Evolutionary conservation across 441 rosid genomes (phyloP), one percentile per base, ranked within the genome.

Genomic region (Euphorbia schlechtendalii): DNA sequence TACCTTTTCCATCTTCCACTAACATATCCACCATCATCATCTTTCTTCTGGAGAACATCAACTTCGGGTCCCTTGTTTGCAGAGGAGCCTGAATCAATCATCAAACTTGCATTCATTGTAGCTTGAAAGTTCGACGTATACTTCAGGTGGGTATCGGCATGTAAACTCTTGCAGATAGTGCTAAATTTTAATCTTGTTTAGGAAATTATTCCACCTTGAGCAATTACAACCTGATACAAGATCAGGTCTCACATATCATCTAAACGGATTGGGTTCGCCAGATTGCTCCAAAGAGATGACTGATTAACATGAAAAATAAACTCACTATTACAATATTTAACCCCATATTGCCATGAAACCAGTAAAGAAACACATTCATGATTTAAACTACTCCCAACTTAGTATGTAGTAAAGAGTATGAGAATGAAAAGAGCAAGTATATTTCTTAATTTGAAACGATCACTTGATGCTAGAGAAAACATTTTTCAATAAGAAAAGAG

Each of bases 1-100:
- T 66, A 94, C 99, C 96, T 87, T 84, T 85, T 87, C 94, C 95
- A 88, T 25, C 90, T 90, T 75, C 97, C 97, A 64, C 91, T 82
- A 12, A 84, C 82, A 80, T 76, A 83, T 68, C 92, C 92, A 22
- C 81, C 82, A 24, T 73, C 90, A 3, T 89, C 97, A 52, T 85
- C 89, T 78, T 87, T 89, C 78, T 74, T 85, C 2, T 68, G 72
- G 40, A 79, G 69, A 20, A 78, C 61, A 73, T 80, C 83, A 56
- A 71, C 75, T 24, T 75, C 5, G 1, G 76, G 74, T 18, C 80
- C 81, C 43, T 66, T 73, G 61, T 80, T 83, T 21, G 79, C 90
- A 2, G 78, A 61, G 9, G 89, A 67, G 52, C 80, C 72, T 2
- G 90, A 75, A 84, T 87, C 97, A 21, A 86, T 86, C 97, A 92